Base-by-base conservation (phyloP, 2,329 filamentous ascomycete genomes). In the Ophiostoma sp. region DNA sequence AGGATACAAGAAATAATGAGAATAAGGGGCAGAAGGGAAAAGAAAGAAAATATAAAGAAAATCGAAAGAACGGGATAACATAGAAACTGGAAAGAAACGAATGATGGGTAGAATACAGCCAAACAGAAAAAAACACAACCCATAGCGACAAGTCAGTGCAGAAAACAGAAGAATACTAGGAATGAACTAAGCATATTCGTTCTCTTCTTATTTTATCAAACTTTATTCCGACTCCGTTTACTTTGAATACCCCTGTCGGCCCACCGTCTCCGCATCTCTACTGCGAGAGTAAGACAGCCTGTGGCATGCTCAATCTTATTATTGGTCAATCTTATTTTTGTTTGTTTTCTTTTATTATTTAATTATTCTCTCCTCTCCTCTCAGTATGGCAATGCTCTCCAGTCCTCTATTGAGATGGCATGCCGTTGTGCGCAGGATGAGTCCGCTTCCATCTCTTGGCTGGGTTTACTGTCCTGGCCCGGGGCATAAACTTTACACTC, bases 181-280 rank as follows among this genome's bases (percentile, higher is more conserved):
- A n/a, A 27, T 9, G 18, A 55, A 45, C 27, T 55, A 18, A 5
- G 7, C 27, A 55, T 27, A 11, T 27, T 27, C 11, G 27, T 55
- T 27, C 11, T 6, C 4, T 52, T n/a, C 47, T 18, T n/a, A 8
- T 55, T n/a, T 7, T 52, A n/a, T 52, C 42, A 45, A 45, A 45
- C 42, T 18, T n/a, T n/a, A 52, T 52, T 9, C 27, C 11, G 27
- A 52, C 49, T 55, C 18, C 8, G 49, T 55, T 55, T 7, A 8
- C n/a, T 18, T 3, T 14, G 9, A 27, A 5, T 49, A 16, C 49
- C 49, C 47, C 49, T 55, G 49, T 6, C 3, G n/a, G 2, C 47
- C 47, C n/a, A 55, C 49, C 49, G 49, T 11, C 49, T 55, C 49
- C n/a, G 49, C 49, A 55, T 55, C 49, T 14, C 49, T 11, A 55